Base-by-base conservation (phyloP, 2,329 filamentous ascomycete species). In the Teratosphaeria destructans region DNA sequence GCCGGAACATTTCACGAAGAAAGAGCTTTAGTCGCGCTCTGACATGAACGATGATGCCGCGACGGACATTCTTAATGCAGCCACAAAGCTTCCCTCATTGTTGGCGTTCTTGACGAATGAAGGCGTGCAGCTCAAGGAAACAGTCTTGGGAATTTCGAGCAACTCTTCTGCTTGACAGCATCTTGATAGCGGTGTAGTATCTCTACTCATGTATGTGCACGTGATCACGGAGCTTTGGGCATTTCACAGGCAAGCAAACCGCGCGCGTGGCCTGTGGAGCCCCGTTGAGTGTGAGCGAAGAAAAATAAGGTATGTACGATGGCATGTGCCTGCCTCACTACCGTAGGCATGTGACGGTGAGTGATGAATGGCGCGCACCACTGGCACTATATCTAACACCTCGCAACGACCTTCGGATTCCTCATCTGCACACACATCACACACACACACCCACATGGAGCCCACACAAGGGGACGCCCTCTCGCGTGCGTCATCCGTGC, bases 1-100 rank as follows among this genome's bases (percentile, higher is more conserved):
- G 74, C 93, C 93, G 0, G 92, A 96, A 78, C 92, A 87, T 72
- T 85, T 82, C 63, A 73, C 84, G 71, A 86, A 86, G 73, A 86
- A 86, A 75, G 83, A 86, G 66, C 68, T 86, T 54, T 85, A 72
- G 63, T 16, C 23, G 43, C 43, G 43, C 43, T 49, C 43, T 23
- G 19, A 26, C 5, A 49, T 23, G 43, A 49, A 16, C n/a, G 8
- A 49, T 49, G 19, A 49, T 49, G 43, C 26, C 19, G 19, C 16
- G 19, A 23, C 43, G 26, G n/a, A 19, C 8, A 19, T 26, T 49
- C 26, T 3, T n/a, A n/a, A 49, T 23, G 19, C 37, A 49, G 43
- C 43, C 10, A 6, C 3, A 49, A 11, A 23, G 43, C 43, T 49
- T n/a, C 10, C 43, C 43, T 49, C 43, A 49, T 49, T 49, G 1